Evolutionary conservation across 2,329 filamentous ascomycete genomes (phyloP).

Genomic region (Pseudogymnoascus sp.): DNA sequence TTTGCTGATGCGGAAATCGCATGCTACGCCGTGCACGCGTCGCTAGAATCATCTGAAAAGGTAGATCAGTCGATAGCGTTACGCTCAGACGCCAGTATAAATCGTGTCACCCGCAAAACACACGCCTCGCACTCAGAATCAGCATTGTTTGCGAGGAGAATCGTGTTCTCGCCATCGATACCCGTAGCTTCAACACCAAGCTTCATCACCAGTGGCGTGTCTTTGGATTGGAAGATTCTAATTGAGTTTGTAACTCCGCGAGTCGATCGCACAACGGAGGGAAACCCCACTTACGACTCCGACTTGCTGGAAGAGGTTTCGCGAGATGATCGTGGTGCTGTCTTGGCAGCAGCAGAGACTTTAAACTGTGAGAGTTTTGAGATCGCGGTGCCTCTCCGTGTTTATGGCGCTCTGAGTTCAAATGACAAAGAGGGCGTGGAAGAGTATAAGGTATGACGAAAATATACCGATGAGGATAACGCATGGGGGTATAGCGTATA

Average conservation of each 20-base stretch:
- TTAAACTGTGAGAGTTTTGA: constrained; percentile 84
- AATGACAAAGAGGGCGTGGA: constrained; percentile 18
- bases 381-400: constrained; percentile 71
- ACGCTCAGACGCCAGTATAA: constrained; percentile 75
- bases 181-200: constrained; percentile 79
- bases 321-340: constrained; percentile 67
- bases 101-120: constrained; percentile 75
- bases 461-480: background rate
- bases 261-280: constrained; percentile 23
- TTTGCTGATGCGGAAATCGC: constrained; percentile 69
- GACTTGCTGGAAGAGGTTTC: constrained; percentile 69
- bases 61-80: constrained; percentile 74
- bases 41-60: constrained; percentile 79
- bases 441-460: background rate
- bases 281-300: constrained; percentile 26
- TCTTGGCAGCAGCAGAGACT: constrained; percentile 70
- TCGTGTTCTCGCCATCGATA: constrained; percentile 76
- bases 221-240: constrained; percentile 77
- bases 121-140: constrained; percentile 74
- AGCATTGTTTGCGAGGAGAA: constrained; percentile 68
- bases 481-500: background rate
- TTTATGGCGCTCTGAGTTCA: constrained; percentile 54
- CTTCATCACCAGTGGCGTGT: constrained; percentile 83
- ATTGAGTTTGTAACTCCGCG: constrained; percentile 87
- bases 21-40: constrained; percentile 76